Conservation (phyloP, 2,329 filamentous ascomycete genomes). For the Exophiala oligosperma region DNA sequence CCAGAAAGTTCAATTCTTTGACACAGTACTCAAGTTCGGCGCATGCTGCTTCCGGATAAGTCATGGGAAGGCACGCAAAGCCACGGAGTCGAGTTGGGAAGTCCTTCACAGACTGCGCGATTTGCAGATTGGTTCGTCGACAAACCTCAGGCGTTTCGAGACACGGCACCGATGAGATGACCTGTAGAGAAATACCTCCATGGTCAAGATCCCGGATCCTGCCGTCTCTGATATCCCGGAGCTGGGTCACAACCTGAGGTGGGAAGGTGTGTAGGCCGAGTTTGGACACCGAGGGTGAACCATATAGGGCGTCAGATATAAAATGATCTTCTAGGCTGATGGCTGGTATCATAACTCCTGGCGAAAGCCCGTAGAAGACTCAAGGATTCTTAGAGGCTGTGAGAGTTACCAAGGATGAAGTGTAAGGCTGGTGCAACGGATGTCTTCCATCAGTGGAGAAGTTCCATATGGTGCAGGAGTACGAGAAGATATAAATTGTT, state of each 20-base stretch:
- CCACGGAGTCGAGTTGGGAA: slow-evolving; percentile 40
- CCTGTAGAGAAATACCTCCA: slow-evolving; percentile 22
- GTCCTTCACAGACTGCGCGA: slow-evolving; percentile 31
- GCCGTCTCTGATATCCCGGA: background rate
- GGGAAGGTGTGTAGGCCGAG: background rate
- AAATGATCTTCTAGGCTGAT: slow-evolving; percentile 1
- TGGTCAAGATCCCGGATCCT: slow-evolving; percentile 12
- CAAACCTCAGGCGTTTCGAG: background rate
- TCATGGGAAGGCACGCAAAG: slow-evolving; percentile 45
- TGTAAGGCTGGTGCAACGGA: too few species aligned
- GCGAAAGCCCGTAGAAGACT: too few species aligned
- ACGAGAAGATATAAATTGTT: too few species aligned
- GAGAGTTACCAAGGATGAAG: too few species aligned
- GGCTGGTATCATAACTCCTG: background rate
- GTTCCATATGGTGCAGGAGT: too few species aligned
- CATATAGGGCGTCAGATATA: background rate
- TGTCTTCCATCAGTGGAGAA: too few species aligned
- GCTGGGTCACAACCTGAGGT: background rate
- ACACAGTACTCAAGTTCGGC: slow-evolving; percentile 40
- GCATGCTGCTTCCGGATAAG: slow-evolving; percentile 36
- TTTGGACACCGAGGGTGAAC: background rate
- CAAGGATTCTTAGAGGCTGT: too few species aligned
- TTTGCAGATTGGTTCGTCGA: slow-evolving; percentile 6
- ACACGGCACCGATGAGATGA: slow-evolving; percentile 6
- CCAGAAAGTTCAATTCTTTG: slow-evolving; percentile 45